Evolutionary conservation across 495 filamentous ascomycete species (phyloP).

Genomic region (Penicillium manginii): DNA sequence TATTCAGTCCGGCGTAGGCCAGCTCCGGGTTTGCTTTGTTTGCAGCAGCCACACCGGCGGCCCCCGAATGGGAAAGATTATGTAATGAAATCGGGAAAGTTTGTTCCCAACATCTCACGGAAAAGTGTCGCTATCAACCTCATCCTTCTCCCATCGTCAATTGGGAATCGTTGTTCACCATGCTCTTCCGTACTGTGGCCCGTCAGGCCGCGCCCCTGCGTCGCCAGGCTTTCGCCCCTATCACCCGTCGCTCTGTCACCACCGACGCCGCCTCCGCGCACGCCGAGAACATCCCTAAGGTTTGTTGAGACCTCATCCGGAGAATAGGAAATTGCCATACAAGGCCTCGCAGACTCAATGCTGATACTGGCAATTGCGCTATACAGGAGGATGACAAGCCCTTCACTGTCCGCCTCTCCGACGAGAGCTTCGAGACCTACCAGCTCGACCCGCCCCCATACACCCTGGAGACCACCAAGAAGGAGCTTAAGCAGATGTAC

Average conservation of each 20-base stretch:
- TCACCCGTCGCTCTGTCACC: constrained; percentile 77
- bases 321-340: constrained; percentile 23
- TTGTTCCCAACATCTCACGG: constrained; percentile 49
- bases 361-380: constrained; percentile 30
- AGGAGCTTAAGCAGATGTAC: constrained; percentile 98
- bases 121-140: constrained; percentile 31
- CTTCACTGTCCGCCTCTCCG: constrained; percentile 88
- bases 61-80: constrained; percentile 41
- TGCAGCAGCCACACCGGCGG: constrained; percentile 41
- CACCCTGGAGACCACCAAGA: constrained; percentile 91
- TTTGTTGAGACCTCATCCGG: constrained; percentile 65
- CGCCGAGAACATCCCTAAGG: constrained; percentile 74
- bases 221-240: constrained; percentile 56
- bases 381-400: constrained; percentile 89
- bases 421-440: constrained; percentile 99
- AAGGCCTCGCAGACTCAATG: constrained; percentile 12
- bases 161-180: constrained; percentile 39
- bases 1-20: constrained; percentile 12
- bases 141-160: constrained; percentile 29
- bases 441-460: constrained; percentile 95
- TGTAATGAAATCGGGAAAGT: constrained; percentile 46
- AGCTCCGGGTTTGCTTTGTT: constrained; percentile 36
- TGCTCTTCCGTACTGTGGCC: constrained; percentile 51
- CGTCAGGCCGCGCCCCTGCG: constrained; percentile 56
- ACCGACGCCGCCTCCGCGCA: constrained; percentile 92